These are phyloP conservation scores for Eucalyptus cloeziana DNA, from an alignment of 345 rosid species.

Conservation along the genomic window DNA sequence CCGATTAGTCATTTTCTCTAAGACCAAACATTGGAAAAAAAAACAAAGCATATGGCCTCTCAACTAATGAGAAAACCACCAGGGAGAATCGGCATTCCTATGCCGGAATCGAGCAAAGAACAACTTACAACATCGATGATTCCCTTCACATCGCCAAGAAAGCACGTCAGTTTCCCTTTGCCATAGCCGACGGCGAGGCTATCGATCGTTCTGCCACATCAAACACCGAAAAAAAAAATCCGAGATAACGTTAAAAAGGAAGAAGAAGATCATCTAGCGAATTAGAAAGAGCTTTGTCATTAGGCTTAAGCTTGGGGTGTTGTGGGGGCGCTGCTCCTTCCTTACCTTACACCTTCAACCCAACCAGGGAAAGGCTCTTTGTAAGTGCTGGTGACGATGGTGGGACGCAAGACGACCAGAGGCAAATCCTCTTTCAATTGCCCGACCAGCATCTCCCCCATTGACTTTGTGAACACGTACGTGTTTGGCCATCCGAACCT, in stretches of 20 bases:
- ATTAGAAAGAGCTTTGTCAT: not conserved
- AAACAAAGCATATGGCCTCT: not conserved
- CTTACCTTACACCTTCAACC: conserved; percentile 68
- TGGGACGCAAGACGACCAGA: conserved; percentile 49
- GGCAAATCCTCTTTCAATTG: conserved; percentile 30
- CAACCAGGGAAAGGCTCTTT: conserved; percentile 80
- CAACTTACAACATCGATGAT: conserved; percentile 54
- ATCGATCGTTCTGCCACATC: conserved; percentile 60
- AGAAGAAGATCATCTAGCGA: not conserved
- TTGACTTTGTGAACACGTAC: conserved; percentile 83
- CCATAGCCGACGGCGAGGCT: conserved; percentile 63
- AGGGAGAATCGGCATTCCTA: not conserved
- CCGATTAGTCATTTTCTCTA: not conserved
- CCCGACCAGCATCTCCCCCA: conserved; percentile 70
- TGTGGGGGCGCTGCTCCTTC: not conserved
- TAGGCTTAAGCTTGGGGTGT: not conserved
- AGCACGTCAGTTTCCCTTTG: conserved; percentile 67
- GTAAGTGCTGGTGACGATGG: conserved; percentile 62
- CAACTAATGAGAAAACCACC: not conserved
- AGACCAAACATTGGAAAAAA: not conserved
- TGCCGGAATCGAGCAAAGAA: not conserved
- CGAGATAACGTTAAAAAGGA: not conserved
- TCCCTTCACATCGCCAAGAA: conserved; percentile 47
- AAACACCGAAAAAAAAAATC: not conserved
- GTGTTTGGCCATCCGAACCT: conserved; percentile 77